phyloP scores from a whole-genome alignment of 1,284 basidiomycete species.

The Psilocybe mexicana region DNA sequence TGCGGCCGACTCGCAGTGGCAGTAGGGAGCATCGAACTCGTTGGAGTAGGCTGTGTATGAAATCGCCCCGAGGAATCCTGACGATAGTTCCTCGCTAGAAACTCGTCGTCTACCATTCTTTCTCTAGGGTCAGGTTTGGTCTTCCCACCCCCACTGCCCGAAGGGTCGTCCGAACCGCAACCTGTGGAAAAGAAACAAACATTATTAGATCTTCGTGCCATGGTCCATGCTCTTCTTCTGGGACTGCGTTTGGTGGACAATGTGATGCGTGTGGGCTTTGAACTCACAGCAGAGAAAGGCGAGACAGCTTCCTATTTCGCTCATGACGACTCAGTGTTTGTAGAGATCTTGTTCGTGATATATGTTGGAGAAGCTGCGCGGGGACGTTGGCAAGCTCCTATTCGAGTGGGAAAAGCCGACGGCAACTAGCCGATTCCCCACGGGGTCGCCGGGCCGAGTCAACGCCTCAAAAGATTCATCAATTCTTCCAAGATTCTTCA shows the following conservation, averaged over 20 bases:
- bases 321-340: neutral
- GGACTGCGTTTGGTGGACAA: neutral
- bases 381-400: no score
- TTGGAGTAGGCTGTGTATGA: conserved; percentile 18
- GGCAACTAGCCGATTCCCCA: neutral
- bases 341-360: no score
- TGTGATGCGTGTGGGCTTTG: neutral
- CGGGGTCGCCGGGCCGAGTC: neutral
- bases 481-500: no score
- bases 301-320: neutral
- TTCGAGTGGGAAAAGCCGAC: neutral
- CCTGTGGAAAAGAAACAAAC: neutral
- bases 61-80: conserved; percentile 20
- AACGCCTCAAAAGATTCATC: no score
- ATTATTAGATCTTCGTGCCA: neutral
- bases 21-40: neutral
- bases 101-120: conserved; percentile 22
- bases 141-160: neutral
- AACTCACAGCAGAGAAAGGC: conserved; percentile 1
- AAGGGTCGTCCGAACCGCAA: conserved; percentile 12
- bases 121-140: conserved; percentile 22
- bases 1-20: neutral
- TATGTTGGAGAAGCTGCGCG: no score
- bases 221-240: neutral
- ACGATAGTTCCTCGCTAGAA: conserved; percentile 22